Evolutionary conservation across 176 grass and related monocot genomes (phyloP).

Genomic region (Triticum dicoccoides): DNA sequence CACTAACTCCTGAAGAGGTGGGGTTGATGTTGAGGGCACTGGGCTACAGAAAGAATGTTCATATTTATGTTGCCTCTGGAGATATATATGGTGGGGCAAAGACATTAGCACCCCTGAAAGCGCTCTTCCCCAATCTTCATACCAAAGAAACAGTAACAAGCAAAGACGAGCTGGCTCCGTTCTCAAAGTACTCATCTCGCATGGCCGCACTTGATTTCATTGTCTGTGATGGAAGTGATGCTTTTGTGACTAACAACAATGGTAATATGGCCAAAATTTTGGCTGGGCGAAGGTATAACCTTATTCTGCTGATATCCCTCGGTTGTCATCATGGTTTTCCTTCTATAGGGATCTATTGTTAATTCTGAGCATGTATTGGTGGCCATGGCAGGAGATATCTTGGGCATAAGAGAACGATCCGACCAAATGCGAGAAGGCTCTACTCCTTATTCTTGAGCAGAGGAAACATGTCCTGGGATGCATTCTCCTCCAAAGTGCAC

Average conservation of each 20-base stretch:
- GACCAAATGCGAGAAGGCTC: conserved; percentile 66
- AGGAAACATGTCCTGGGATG: conserved; percentile 62
- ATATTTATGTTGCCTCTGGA: conserved; percentile 78
- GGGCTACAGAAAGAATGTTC: conserved; percentile 55
- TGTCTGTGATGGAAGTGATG: conserved; percentile 78
- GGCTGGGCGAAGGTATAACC: conserved; percentile 59
- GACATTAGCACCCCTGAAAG: conserved; percentile 60
- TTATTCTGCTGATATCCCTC: background rate
- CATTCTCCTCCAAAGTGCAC: conserved; percentile 51
- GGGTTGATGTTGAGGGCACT: conserved; percentile 73
- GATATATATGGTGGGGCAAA: conserved; percentile 71
- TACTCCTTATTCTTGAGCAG: conserved; percentile 59
- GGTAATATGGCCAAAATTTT: conserved; percentile 90
- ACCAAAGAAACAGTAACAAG: conserved; percentile 78
- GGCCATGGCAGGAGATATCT: conserved; percentile 58
- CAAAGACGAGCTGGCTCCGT: conserved; percentile 59
- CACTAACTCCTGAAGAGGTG: conserved; percentile 81
- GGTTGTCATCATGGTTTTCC: background rate
- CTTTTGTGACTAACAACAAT: conserved; percentile 81
- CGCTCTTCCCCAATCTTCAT: conserved; percentile 69
- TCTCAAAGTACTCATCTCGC: conserved; percentile 64
- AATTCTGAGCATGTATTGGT: conserved; percentile 18
- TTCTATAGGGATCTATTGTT: background rate
- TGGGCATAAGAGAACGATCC: conserved; percentile 71
- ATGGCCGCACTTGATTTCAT: conserved; percentile 86